Percentiles rank a stretch among this genome's conserved stretches.
Conservation (phyloP, 257 asterid species). For the Fraxinus cuspidata region DNA sequence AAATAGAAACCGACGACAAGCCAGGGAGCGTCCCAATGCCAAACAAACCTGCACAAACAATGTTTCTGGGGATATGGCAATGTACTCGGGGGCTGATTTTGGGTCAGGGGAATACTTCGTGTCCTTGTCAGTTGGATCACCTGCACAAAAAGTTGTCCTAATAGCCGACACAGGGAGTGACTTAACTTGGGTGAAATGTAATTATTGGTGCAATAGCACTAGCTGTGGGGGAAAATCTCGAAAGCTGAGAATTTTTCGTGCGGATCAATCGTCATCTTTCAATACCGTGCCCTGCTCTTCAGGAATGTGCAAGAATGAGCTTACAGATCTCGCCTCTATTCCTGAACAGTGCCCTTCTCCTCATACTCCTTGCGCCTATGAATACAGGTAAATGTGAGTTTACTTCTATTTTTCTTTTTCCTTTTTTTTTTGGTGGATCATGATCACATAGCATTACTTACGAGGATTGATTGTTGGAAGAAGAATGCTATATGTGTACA, state of each 20-base stretch:
- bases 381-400: slow-evolving; percentile 46
- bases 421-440: background rate
- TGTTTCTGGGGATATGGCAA: slow-evolving; percentile 33
- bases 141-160: slow-evolving; percentile 39
- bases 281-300: slow-evolving; percentile 58
- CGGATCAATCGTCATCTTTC: slow-evolving; percentile 46
- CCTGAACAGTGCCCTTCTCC: slow-evolving; percentile 41
- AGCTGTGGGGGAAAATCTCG: slow-evolving; percentile 25
- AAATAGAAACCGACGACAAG: background rate
- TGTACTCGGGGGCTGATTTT: slow-evolving; percentile 51
- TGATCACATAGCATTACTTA: background rate
- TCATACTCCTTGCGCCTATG: slow-evolving; percentile 47
- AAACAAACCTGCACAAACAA: background rate
- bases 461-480: too few species aligned
- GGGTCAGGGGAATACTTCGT: slow-evolving; percentile 58
- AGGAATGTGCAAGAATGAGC: slow-evolving; percentile 38
- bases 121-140: slow-evolving; percentile 45
- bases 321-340: slow-evolving; percentile 44
- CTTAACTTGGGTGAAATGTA: slow-evolving; percentile 58
- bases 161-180: slow-evolving; percentile 67
- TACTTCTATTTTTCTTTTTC: background rate
- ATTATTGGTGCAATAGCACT: slow-evolving; percentile 32
- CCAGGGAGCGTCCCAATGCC: background rate
- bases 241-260: slow-evolving; percentile 33
- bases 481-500: too few species aligned